Percentiles rank a stretch among this genome's conserved stretches.
Evolutionary conservation across 2,329 filamentous ascomycete species (phyloP).

Genomic region (Mycosphaerelloides madeirae): DNA sequence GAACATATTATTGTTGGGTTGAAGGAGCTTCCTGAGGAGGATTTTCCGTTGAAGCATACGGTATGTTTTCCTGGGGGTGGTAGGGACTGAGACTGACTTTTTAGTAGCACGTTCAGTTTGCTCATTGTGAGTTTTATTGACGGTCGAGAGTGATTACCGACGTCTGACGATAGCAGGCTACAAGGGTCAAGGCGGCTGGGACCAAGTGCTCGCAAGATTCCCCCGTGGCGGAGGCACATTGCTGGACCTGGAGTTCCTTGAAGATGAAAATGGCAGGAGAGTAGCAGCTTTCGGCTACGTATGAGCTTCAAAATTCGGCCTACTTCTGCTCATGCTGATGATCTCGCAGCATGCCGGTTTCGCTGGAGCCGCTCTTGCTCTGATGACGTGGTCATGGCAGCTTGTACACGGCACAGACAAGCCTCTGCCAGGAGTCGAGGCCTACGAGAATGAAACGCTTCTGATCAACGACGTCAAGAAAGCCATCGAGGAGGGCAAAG

Average conservation of each 20-base stretch:
- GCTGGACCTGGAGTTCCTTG: slow-evolving; percentile 82
- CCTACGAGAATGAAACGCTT: slow-evolving; percentile 68
- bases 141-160: background rate
- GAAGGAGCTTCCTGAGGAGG: slow-evolving; percentile 50
- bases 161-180: slow-evolving; percentile 25
- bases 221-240: slow-evolving; percentile 70
- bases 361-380: slow-evolving; percentile 56
- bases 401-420: slow-evolving; percentile 62
- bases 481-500: slow-evolving; percentile 61
- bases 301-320: slow-evolving; percentile 2
- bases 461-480: slow-evolving; percentile 71
- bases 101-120: slow-evolving; percentile 34
- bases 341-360: slow-evolving; percentile 69
- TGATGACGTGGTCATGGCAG: slow-evolving; percentile 82
- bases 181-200: slow-evolving; percentile 65
- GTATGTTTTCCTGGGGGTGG: slow-evolving; percentile 9
- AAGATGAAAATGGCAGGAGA: slow-evolving; percentile 63
- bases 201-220: slow-evolving; percentile 73
- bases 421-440: slow-evolving; percentile 61
- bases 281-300: slow-evolving; percentile 64
- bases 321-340: slow-evolving; percentile 17
- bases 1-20: slow-evolving; percentile 36
- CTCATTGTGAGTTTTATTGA: slow-evolving; percentile 28
- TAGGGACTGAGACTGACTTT: background rate
- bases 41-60: slow-evolving; percentile 65